Evolutionary conservation across 2,329 filamentous ascomycete genomes (phyloP), one percentile per base, ranked within the genome.

Genomic region (Fusarium camptoceras): DNA sequence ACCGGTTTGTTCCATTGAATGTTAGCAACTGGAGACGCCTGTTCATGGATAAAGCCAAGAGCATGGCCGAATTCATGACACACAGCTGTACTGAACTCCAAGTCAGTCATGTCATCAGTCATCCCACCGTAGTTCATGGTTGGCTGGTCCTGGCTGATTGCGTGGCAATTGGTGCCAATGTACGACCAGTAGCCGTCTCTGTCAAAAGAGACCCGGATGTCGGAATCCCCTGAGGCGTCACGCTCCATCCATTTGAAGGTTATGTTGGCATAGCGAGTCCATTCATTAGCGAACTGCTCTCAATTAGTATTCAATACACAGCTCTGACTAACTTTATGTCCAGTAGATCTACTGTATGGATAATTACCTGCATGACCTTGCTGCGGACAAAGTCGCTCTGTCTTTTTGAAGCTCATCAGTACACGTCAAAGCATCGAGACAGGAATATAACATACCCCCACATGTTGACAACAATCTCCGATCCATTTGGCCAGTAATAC

Each of bases 161-260:
- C 18, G 6, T 11, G 30, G 6, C 48, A 37, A 10, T 14, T 37
- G 6, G 48, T 50, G 8, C 48, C 48, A 8, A 50, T 37, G 22
- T 37, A 37, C 6, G 48, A 50, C 48, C 48, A 50, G 30, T 50
- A 50, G 15, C 48, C 48, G 11, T 37, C 48, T 50, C 30, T 16
- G 8, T 50, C 48, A 15, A 50, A 50, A 11, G 22, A 50, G 22
- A 50, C 3, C 12, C 48, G 48, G 22, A 50, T 50, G 2, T 50
- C 48, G 1, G 48, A 37, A 8, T 50, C 48, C 0, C 48, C 48
- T 25, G 30, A 16, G 30, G 48, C 48, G 6, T 50, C 48, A 5
- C 48, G 30, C 8, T 50, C 48, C 48, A 50, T 50, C 48, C 48
- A 50, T 11, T 50, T 50, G 30, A 50, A 50, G 22, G 22, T 50